Evolutionary conservation across 495 filamentous ascomycete species (phyloP), one percentile per base, ranked within the genome.

Genomic region (Penicillium robsamsonii): DNA sequence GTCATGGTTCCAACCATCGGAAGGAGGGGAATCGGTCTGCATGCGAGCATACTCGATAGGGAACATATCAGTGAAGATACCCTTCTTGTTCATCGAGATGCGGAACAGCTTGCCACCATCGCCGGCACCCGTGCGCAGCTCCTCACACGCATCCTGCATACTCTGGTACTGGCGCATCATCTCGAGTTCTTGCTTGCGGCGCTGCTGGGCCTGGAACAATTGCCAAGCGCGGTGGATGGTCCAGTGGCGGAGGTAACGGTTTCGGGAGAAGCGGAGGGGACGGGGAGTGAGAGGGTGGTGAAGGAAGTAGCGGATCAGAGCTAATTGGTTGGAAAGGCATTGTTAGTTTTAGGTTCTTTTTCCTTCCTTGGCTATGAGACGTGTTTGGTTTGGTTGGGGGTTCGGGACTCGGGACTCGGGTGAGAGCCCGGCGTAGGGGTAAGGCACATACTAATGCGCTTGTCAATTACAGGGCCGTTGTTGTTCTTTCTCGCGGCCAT

Each of bases 171-270:
- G 85, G 46, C 85, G 77, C 75, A 89, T 78, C 38, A 94, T 77
- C 63, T 85, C 85, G 31, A 75, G 70, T 65, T 87, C 80, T 45
- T 84, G 79, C 43, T 69, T 70, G 35, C 77, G 76, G 46, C 84
- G 84, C 70, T 84, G 79, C 62, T 86, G 76, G 51, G 82, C 77
- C 62, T 83, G 83, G 74, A 84, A 84, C 42, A 96, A 71, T 56
- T 88, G 77, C 88, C 91, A 97, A 20, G 92, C 94, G 61, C 94
- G 91, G 76, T 97, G 92, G 78, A 99, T 97, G 50, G 94, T 96
- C 94, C 95, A 99, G 79, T 99, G 94, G 24, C 94, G 89, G 61
- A 97, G 87, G 75, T 84, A 82, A 52, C 94, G 88, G 76, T 87
- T 88, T 59, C 92, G 90, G 25, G 84, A 89, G 81, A 96, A 87